Evolutionary conservation across 352 stramenopile species (phyloP), one percentile per base, ranked within the genome.

Genomic region (Phytophthora cryptogea): DNA sequence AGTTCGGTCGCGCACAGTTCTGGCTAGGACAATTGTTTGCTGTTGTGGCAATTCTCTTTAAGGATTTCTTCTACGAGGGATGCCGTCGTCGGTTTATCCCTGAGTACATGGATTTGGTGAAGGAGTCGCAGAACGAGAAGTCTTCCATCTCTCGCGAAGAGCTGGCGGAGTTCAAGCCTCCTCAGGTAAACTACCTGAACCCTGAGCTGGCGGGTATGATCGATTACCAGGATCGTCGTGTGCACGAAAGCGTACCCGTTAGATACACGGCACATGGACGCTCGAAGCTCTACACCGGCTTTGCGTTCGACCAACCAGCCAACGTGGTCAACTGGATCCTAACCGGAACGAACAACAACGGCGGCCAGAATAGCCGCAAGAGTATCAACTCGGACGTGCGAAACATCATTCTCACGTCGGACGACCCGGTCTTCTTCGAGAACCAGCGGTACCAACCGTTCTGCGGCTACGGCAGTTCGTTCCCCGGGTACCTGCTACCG

Each of bases 391-490:
- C 73, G 0, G 69, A 85, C 30, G 80, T 95, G 7, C 80, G 85
- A 0, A 67, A 90, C 42, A 32, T 58, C 27, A 92, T 95, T 41
- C 46, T 95, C 32, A 70, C 61, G 23, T 92, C 84, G 20, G 70
- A 80, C 27, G 86, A 94, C 50, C 79, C 86, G 0, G 84, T 94
- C 0, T 75, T 95, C 16, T 95, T 90, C 36, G 86, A 95, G 67
- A 95, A 95, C 52, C 72, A 95, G 63, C 80, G 86, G 7, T 95
- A 93, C 59, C 85, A 93, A 52, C 84, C 83, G 3, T 95, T 95
- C 58, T 86, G 78, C 39, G 86, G 86, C 20, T 95, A 88, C 45
- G 86, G 86, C 28, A 90, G 78, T 51, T 89, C 85, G 2, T 94
- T 89, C 63, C 85, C 85, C 8, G 86, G 83, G 4, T 90, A 93